Base-by-base conservation (phyloP, 495 filamentous ascomycete genomes). In the Neurospora sp. region DNA sequence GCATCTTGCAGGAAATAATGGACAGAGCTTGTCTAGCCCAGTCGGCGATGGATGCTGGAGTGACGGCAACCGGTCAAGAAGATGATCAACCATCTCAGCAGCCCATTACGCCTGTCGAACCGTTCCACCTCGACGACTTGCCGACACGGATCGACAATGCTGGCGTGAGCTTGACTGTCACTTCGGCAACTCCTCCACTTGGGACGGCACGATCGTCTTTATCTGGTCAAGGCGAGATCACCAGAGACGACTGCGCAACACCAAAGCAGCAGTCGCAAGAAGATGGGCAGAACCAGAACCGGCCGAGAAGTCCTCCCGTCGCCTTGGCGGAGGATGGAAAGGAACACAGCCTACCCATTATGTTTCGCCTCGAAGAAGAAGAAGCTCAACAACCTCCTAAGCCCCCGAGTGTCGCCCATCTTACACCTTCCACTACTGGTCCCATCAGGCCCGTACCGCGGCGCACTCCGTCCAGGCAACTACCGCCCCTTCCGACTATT, bases 401-500 rank as follows among this genome's bases (percentile, higher is more conserved):
- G 18, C 27, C 66, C 69, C 54, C 66, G 62, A 69, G 27, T 41
- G 44, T 74, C 74, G 39, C 42, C 2, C 54, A 66, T 66, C 54
- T 66, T 8, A 66, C 54, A 66, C 54, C 71, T 69, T 76, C 75
- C 39, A 74, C 73, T 70, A 76, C 71, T 42, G 78, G 62, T 66
- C 74, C 77, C 41, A 49, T 72, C 9, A 77, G 74, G 40, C 37
- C 72, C 0, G 23, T 69, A 39, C 77, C 76, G 23, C 77, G 77
- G 39, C 75, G 77, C 12, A 62, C 73, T 9, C 78, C 78, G 3
- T 76, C 72, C 76, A 74, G 71, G 71, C 77, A 73, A 74, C 70
- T 73, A 60, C 78, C 78, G 14, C 74, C 74, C 1, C 78, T 88
- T 8, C 84, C 85, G 9, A 84, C 82, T 12, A 87, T 88, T 18